Evolutionary conservation across 2,329 filamentous ascomycete species (phyloP).

Genomic region (Alternaria metachromatica): DNA sequence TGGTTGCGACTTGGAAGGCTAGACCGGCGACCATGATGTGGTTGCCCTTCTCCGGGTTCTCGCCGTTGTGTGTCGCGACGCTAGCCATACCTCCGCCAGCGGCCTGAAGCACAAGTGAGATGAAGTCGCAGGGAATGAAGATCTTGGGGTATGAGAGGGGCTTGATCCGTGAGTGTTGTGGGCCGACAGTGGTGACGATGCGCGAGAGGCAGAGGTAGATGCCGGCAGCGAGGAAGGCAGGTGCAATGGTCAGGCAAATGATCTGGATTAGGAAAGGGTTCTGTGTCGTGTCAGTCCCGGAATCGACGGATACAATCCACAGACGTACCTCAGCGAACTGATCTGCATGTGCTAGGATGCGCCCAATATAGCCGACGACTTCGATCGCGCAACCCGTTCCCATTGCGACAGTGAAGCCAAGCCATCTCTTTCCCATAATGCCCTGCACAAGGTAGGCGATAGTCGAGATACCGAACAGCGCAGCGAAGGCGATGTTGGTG

Average conservation of each 20-base stretch:
- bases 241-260: constrained; percentile 63
- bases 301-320: neutral
- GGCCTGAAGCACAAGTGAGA: constrained; percentile 55
- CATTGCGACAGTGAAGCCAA: constrained; percentile 58
- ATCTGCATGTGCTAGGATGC: constrained; percentile 64
- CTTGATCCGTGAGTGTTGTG: constrained; percentile 51
- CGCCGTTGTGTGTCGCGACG: constrained; percentile 36
- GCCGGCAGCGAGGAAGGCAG: constrained; percentile 65
- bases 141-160: constrained; percentile 58
- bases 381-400: constrained; percentile 63
- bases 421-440: constrained; percentile 46
- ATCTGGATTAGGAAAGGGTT: constrained; percentile 71
- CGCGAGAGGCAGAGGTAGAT: constrained; percentile 68
- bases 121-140: constrained; percentile 58
- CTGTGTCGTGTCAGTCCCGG: constrained; percentile 35
- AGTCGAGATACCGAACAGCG: constrained; percentile 53
- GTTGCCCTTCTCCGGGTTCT: constrained; percentile 48
- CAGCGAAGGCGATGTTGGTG: constrained; percentile 52
- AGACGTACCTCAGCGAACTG: constrained; percentile 58
- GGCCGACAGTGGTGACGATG: constrained; percentile 50
- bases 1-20: constrained; percentile 53
- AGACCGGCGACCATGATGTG: constrained; percentile 57
- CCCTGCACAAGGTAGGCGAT: constrained; percentile 49
- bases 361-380: constrained; percentile 67
- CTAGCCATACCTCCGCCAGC: constrained; percentile 53